These are phyloP conservation scores for Argentina anserina DNA, from an alignment of 306 rosid species.

Conservation along the genomic window DNA sequence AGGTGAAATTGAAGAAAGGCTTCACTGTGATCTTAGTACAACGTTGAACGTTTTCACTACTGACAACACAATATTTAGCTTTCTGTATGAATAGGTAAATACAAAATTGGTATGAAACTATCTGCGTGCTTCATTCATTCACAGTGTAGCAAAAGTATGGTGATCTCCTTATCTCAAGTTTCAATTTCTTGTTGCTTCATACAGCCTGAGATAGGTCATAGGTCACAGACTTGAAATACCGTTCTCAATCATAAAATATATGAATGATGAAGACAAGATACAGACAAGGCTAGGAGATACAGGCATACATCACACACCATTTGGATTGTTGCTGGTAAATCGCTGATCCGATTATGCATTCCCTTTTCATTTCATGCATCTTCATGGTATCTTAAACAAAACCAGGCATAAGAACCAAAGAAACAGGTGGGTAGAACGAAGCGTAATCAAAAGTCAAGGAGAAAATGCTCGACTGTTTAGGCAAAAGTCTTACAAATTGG, in stretches of 20 bases:
- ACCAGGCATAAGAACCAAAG: not conserved
- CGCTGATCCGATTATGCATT: not conserved
- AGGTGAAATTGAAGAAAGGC: not conserved
- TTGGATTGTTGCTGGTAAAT: not conserved
- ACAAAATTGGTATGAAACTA: not conserved
- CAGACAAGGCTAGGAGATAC: not conserved
- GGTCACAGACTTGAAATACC: not conserved
- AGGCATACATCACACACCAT: not conserved
- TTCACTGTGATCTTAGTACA: not conserved
- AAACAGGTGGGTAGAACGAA: not conserved
- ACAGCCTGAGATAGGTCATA: no score
- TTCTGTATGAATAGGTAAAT: no score
- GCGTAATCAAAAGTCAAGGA: not conserved
- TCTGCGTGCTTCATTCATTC: not conserved
- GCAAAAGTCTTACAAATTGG: not conserved
- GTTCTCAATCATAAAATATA: not conserved
- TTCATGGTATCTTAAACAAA: not conserved
- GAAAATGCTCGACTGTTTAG: not conserved
- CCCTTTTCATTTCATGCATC: not conserved
- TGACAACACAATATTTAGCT: not conserved
- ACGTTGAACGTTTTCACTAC: not conserved
- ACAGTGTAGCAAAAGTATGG: no score
- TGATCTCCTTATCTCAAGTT: no score
- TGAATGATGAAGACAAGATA: not conserved
- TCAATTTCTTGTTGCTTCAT: no score